A percentile compares a stretch with the other conserved stretches of the same genome.
These are phyloP conservation scores for Myxozyma mucilagina DNA, from an alignment of 805 yeast species.

Conservation along the genomic window DNA sequence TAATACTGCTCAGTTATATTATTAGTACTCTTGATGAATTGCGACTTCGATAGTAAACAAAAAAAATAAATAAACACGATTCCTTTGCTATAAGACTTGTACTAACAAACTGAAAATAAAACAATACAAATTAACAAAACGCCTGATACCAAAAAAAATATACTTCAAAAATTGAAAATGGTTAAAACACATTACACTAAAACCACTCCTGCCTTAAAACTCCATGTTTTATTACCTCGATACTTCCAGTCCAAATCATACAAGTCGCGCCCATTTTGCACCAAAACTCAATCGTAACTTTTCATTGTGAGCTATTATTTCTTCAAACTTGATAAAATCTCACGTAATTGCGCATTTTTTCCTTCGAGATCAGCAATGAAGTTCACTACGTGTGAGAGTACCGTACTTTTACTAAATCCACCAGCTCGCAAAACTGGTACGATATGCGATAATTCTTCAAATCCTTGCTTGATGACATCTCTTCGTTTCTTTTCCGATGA, in stretches of 20 bases:
- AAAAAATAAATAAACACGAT: background rate
- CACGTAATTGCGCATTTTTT: slow-evolving; percentile 22
- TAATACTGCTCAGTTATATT: too few species aligned
- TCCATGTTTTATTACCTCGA: background rate
- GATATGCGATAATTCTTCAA: slow-evolving; percentile 41
- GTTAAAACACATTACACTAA: background rate
- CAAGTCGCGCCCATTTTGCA: background rate
- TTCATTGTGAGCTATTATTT: background rate
- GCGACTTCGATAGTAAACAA: background rate
- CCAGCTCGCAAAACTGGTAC: slow-evolving; percentile 40
- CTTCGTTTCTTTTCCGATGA: slow-evolving; percentile 45
- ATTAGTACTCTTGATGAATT: background rate
- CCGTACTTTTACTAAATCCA: slow-evolving; percentile 30
- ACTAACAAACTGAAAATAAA: background rate
- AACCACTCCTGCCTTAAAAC: background rate
- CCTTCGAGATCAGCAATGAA: slow-evolving; percentile 15
- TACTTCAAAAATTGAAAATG: background rate
- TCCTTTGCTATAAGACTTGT: background rate
- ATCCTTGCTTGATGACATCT: slow-evolving; percentile 42
- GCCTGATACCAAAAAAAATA: background rate
- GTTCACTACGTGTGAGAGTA: slow-evolving; percentile 26
- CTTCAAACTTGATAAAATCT: background rate
- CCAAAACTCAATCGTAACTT: background rate
- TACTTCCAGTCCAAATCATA: background rate
- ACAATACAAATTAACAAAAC: background rate